Percentiles rank a stretch among this genome's conserved stretches.
Conservation (phyloP, 1,284 basidiomycete species). For the Boletus putidus region DNA sequence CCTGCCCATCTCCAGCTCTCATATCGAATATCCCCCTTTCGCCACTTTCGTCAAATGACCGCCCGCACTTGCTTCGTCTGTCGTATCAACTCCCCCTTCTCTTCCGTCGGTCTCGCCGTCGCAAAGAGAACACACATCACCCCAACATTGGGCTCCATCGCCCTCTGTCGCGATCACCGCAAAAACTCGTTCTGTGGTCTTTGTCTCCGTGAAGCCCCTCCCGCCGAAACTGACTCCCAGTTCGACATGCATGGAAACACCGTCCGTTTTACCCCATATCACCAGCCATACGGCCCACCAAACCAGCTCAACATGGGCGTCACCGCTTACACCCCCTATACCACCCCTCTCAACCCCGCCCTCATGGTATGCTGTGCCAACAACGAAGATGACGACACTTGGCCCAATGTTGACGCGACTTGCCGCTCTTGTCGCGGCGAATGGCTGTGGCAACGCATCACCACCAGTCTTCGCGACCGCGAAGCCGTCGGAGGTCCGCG, state of each 20-base stretch:
- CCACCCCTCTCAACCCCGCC: conserved; percentile 29
- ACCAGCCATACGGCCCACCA: conserved; percentile 34
- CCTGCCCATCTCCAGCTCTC: conserved; percentile 24
- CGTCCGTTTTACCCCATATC: conserved; percentile 38
- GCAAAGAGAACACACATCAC: conserved; percentile 49
- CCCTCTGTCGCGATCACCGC: conserved; percentile 65
- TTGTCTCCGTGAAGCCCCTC: conserved; percentile 61
- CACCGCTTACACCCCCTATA: conserved; percentile 32
- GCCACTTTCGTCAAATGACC: conserved; percentile 47
- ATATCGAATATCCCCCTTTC: conserved; percentile 42
- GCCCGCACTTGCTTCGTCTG: conserved; percentile 60
- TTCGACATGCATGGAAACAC: conserved; percentile 36
- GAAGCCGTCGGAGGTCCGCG: conserved; percentile 57
- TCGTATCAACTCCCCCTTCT: conserved; percentile 60
- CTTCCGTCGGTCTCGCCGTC: conserved; percentile 48
- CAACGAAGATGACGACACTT: conserved; percentile 69
- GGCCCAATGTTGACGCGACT: conserved; percentile 62
- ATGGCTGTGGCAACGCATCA: conserved; percentile 59
- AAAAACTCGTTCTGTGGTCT: conserved; percentile 61
- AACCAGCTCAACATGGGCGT: conserved; percentile 27
- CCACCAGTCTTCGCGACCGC: conserved; percentile 47
- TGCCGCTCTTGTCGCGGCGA: conserved; percentile 63
- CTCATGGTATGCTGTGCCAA: conserved; percentile 54
- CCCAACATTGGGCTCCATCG: conserved; percentile 47
- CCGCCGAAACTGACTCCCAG: conserved; percentile 45